Evolutionary conservation across 2,329 filamentous ascomycete genomes (phyloP).

Genomic region (Diaporthe citri): DNA sequence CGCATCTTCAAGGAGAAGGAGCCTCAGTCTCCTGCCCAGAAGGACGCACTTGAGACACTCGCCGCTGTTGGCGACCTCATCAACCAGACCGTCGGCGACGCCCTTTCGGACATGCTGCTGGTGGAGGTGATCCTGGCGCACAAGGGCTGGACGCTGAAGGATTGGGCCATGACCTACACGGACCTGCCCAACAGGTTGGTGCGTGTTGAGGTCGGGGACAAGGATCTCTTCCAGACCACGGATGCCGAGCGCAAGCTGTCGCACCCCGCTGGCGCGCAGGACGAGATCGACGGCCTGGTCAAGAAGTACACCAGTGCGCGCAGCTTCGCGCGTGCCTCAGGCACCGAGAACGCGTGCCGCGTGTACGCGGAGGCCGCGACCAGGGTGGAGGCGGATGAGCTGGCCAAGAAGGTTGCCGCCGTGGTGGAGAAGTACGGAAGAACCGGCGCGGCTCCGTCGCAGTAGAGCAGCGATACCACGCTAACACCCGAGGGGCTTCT

Average conservation of each 20-base stretch:
- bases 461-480: constrained; percentile 37
- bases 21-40: constrained; percentile 91
- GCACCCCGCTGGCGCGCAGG: constrained; percentile 82
- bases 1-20: constrained; percentile 82
- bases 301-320: constrained; percentile 92
- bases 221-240: constrained; percentile 89
- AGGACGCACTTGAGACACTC: constrained; percentile 88
- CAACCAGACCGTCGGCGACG: constrained; percentile 98
- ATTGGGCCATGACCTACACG: constrained; percentile 93
- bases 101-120: constrained; percentile 93
- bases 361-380: constrained; percentile 97
- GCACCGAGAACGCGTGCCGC: constrained; percentile 94
- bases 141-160: constrained; percentile 89
- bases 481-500: constrained; percentile 11
- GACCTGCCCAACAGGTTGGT: constrained; percentile 97
- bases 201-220: constrained; percentile 88
- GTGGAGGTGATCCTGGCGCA: constrained; percentile 97
- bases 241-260: constrained; percentile 92
- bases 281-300: constrained; percentile 87
- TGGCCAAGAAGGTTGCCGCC: constrained; percentile 84
- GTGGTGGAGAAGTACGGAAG: constrained; percentile 75
- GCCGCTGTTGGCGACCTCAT: constrained; percentile 89
- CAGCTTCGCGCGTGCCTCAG: constrained; percentile 91
- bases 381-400: constrained; percentile 88
- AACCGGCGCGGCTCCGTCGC: constrained; percentile 18